A percentile compares a stretch with the other conserved stretches of the same genome.
Conservation (phyloP, 331 rosid species). For the Cucumis variabilis region DNA sequence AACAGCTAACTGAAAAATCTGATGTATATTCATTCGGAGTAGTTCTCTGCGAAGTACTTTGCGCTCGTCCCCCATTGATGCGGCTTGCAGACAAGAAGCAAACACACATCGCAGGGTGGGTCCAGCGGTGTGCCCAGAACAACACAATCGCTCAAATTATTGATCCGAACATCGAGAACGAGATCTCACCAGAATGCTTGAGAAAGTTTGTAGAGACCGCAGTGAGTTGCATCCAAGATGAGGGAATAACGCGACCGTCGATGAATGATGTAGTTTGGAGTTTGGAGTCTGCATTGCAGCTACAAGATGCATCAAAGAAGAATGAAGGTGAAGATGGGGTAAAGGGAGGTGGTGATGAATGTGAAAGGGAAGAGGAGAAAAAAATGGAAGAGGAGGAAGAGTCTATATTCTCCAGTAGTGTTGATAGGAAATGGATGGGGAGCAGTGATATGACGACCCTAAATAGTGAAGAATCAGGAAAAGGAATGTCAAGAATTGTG, state of each 20-base stretch:
- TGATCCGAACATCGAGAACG: not conserved
- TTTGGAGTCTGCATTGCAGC: constrained; percentile 10
- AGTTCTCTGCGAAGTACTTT: constrained; percentile 45
- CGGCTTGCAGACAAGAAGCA: not conserved
- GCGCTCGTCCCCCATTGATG: constrained; percentile 36
- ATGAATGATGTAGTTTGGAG: not conserved
- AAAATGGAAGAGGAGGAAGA: not conserved
- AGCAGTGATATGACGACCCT: constrained; percentile 22
- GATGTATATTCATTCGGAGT: constrained; percentile 66
- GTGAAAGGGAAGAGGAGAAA: not conserved
- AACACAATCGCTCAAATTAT: not conserved
- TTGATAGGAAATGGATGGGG: not conserved
- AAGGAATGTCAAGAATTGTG: constrained; percentile 10
- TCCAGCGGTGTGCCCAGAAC: not conserved
- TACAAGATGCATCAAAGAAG: not conserved
- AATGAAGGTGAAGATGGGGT: not conserved
- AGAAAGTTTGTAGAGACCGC: not conserved
- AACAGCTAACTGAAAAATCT: constrained; percentile 49
- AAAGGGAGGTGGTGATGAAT: not conserved
- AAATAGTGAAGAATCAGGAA: not conserved
- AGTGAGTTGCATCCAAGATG: not conserved
- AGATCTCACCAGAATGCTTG: not conserved
- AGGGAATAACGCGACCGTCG: not conserved
- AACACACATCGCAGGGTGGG: not conserved
- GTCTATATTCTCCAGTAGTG: not conserved